Evolutionary conservation across 208 protist genomes (phyloP), one percentile per base, ranked within the genome.

Genomic region (Wallacemonas sp.): DNA sequence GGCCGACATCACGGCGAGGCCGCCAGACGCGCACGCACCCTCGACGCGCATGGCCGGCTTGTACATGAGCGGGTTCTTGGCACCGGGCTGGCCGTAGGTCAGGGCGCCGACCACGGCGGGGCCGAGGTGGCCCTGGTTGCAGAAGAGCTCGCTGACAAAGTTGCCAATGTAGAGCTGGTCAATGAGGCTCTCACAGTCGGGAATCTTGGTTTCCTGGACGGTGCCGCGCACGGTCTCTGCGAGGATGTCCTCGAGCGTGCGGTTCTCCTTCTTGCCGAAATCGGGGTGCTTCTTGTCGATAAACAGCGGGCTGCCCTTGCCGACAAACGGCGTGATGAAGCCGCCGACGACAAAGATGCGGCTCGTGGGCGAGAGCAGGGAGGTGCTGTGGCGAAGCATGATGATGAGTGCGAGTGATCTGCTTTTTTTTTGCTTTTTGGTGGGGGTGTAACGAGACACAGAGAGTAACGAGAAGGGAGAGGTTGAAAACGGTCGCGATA

Each of bases 221-320:
- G 90, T 87, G 48, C 72, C 80, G 32, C 82, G 65, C 28, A 90
- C 74, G 7, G 84, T 79, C 22, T 86, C 75, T 5, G 77, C 61
- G 8, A 97, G 65, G 36, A 93, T 66, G 14, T 95, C 76, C 68
- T 91, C 84, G 1, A 97, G 76, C n/a, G 79, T 86, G 46, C 75
- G 78, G 74, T 96, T 97, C 46, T 88, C 49, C 80, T 95, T 91
- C 73, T 95, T 92, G 38, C 88, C 91, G 65, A 94, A 97, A 74
- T 94, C 85, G 18, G 86, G 82, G 68, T 97, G 89, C 61, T 91
- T 91, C 83, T 97, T 97, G 70, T 92, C 84, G 29, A 96, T 96
- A 57, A 97, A 97, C 12, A 91, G 77, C 26, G 82, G 84, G 74
- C 85, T 87, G 65, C 88, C 90, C 79, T 97, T 97, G 44, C 92